Conservation (phyloP, 148 eudicot genomes). For the Bassia scoparia region DNA sequence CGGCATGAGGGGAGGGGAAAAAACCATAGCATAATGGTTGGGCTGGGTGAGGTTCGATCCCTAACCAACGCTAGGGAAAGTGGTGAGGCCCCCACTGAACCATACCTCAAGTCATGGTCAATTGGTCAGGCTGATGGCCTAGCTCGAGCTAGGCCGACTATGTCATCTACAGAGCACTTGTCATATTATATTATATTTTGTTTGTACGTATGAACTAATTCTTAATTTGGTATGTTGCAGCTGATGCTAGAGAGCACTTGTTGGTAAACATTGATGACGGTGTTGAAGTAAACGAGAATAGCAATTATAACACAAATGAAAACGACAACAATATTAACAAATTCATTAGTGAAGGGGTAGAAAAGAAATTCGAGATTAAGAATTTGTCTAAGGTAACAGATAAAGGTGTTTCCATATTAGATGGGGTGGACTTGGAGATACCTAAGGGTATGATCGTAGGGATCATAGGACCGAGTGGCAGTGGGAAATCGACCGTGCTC, state of each 20-base stretch:
- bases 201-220: not conserved
- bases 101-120: no score
- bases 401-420: slow-evolving; percentile 25
- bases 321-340: not conserved
- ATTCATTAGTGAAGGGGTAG: not conserved
- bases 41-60: no score
- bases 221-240: not conserved
- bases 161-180: no score
- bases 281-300: not conserved
- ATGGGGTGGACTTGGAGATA: slow-evolving; percentile 28
- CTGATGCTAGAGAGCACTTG: slow-evolving; percentile 15
- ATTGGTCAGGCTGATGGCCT: not conserved
- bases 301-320: no score
- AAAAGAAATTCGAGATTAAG: slow-evolving; percentile 24
- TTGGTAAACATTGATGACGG: slow-evolving; percentile 14
- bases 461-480: slow-evolving; percentile 36
- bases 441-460: slow-evolving; percentile 33
- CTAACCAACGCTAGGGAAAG: no score
- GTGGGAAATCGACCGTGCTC: slow-evolving; percentile 33
- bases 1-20: no score
- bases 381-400: slow-evolving; percentile 20
- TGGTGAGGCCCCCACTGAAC: no score
- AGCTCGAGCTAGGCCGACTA: not conserved
- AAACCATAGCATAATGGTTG: no score
- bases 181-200: no score